These are phyloP conservation scores for Brassica rapa DNA, from an alignment of 345 rosid species.

Conservation along the genomic window DNA sequence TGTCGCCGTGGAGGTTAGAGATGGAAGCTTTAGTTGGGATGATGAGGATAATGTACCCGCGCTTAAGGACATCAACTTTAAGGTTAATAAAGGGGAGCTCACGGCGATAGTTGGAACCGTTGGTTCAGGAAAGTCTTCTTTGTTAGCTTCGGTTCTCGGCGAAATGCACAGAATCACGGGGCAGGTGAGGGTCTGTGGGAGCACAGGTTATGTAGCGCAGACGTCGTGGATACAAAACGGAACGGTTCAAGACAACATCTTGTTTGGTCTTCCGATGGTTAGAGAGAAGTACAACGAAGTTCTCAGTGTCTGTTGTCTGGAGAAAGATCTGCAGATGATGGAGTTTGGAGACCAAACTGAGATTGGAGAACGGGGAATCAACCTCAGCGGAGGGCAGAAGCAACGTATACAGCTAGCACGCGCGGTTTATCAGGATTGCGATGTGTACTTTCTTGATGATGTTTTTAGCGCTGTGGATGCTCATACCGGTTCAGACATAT, in stretches of 20 bases:
- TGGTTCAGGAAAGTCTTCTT: slow-evolving; percentile 93
- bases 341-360: slow-evolving; percentile 93
- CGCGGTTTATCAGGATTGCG: slow-evolving; percentile 88
- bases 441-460: slow-evolving; percentile 89
- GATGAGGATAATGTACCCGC: slow-evolving; percentile 69
- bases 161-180: slow-evolving; percentile 91
- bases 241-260: slow-evolving; percentile 85
- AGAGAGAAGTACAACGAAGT: slow-evolving; percentile 59
- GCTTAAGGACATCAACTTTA: slow-evolving; percentile 60
- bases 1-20: slow-evolving; percentile 63
- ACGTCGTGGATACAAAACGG: slow-evolving; percentile 95
- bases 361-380: slow-evolving; percentile 95
- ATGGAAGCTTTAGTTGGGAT: slow-evolving; percentile 84
- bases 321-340: slow-evolving; percentile 91
- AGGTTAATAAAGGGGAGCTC: slow-evolving; percentile 75
- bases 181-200: slow-evolving; percentile 75
- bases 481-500: slow-evolving; percentile 91
- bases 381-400: slow-evolving; percentile 98
- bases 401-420: slow-evolving; percentile 94
- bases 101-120: slow-evolving; percentile 90
- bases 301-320: slow-evolving; percentile 74
- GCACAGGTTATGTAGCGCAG: slow-evolving; percentile 88
- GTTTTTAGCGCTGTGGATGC: slow-evolving; percentile 98
- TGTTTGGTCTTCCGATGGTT: slow-evolving; percentile 85
- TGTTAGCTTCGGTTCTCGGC: slow-evolving; percentile 81